These are phyloP conservation scores for Pterulicium gracile DNA, from an alignment of 1,284 basidiomycete genomes.

Conservation along the genomic window DNA sequence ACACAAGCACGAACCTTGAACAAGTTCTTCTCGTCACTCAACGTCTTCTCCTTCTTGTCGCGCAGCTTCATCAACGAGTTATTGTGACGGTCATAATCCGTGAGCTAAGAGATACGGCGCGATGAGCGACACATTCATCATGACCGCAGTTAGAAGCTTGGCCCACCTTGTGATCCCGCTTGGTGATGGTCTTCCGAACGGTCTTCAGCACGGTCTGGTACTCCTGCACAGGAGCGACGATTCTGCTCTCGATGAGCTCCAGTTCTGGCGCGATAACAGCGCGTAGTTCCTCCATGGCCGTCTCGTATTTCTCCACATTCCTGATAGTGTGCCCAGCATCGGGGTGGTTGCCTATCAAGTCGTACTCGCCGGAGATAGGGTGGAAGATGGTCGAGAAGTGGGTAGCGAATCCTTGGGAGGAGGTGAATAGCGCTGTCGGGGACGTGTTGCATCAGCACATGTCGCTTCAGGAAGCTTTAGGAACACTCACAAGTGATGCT, in stretches of 20 bases:
- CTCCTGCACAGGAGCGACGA: slow-evolving; percentile 84
- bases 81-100: slow-evolving; percentile 95
- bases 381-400: slow-evolving; percentile 76
- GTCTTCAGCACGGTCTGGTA: slow-evolving; percentile 79
- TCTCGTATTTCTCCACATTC: slow-evolving; percentile 65
- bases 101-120: slow-evolving; percentile 38
- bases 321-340: slow-evolving; percentile 70
- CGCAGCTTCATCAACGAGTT: slow-evolving; percentile 91
- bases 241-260: slow-evolving; percentile 87
- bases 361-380: slow-evolving; percentile 77
- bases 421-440: slow-evolving; percentile 74
- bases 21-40: slow-evolving; percentile 89
- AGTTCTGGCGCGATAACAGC: slow-evolving; percentile 80
- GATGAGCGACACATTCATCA: slow-evolving; percentile 4
- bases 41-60: slow-evolving; percentile 94
- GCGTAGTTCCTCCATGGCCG: slow-evolving; percentile 77
- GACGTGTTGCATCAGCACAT: background rate
- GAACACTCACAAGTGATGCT: slow-evolving; percentile 47
- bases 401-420: slow-evolving; percentile 66
- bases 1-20: slow-evolving; percentile 71
- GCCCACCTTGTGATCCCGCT: slow-evolving; percentile 89
- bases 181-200: slow-evolving; percentile 90
- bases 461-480: slow-evolving; percentile 3
- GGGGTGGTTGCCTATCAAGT: slow-evolving; percentile 72
- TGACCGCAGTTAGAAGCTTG: slow-evolving; percentile 3